Evolutionary conservation across 441 rosid species (phyloP).

Genomic region (Arabidopsis lyrata): DNA sequence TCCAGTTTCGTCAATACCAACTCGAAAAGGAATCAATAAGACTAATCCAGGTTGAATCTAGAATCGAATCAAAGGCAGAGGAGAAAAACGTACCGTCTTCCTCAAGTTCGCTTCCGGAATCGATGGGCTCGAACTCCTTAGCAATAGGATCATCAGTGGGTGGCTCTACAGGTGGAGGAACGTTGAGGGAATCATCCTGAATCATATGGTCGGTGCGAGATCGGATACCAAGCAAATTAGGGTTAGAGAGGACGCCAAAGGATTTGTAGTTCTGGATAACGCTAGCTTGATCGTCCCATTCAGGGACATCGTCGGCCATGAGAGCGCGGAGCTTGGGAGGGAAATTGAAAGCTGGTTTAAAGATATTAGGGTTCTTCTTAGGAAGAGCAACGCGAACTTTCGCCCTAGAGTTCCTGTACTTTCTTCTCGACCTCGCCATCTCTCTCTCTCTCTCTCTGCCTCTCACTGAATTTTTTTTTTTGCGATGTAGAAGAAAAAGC

Average conservation of each 20-base stretch:
- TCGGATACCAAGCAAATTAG: slow-evolving; percentile 78
- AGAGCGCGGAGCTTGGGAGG: slow-evolving; percentile 87
- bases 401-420: slow-evolving; percentile 71
- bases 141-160: slow-evolving; percentile 50
- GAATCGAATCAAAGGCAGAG: neutral
- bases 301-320: slow-evolving; percentile 53
- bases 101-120: slow-evolving; percentile 91
- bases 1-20: neutral
- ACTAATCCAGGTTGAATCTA: neutral
- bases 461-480: neutral
- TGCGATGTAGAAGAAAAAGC: neutral
- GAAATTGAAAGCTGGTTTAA: slow-evolving; percentile 72
- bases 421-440: slow-evolving; percentile 88
- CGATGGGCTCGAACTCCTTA: slow-evolving; percentile 60
- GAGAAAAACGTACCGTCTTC: slow-evolving; percentile 70
- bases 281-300: slow-evolving; percentile 86
- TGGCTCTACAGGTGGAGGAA: slow-evolving; percentile 57
- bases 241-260: slow-evolving; percentile 88
- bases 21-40: neutral
- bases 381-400: slow-evolving; percentile 85
- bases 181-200: slow-evolving; percentile 72
- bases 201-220: slow-evolving; percentile 75
- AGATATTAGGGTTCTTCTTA: slow-evolving; percentile 64
- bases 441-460: neutral
- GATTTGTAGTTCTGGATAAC: slow-evolving; percentile 88